Conservation (phyloP, 345 rosid species). For the Hypericum androsaemum region DNA sequence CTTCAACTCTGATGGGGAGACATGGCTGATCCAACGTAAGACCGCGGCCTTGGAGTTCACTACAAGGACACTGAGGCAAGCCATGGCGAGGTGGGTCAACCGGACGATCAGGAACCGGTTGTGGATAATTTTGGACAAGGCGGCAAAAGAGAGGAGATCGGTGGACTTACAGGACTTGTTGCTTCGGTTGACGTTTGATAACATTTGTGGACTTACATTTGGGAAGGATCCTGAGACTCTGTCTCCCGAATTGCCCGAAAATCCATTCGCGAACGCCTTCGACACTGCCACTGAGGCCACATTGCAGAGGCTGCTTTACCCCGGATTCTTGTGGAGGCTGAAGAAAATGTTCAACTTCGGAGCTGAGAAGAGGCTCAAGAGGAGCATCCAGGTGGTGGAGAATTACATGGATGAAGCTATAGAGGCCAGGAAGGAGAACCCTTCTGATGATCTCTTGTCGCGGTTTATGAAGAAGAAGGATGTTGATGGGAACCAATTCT, state of each 20-base stretch:
- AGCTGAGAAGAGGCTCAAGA: conserved; percentile 41
- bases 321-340: conserved; percentile 61
- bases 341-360: conserved; percentile 54
- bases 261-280: conserved; percentile 61
- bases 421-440: conserved; percentile 47
- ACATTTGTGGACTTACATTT: conserved; percentile 80
- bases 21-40: conserved; percentile 86
- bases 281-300: conserved; percentile 87
- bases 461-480: conserved; percentile 75
- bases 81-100: conserved; percentile 95
- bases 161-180: conserved; percentile 81
- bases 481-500: conserved; percentile 46
- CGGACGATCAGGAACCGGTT: conserved; percentile 68
- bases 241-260: conserved; percentile 59
- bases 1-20: conserved; percentile 84
- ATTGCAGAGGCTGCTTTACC: conserved; percentile 62
- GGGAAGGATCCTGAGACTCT: conserved; percentile 82
- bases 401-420: conserved; percentile 66
- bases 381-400: conserved; percentile 49
- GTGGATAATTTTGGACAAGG: conserved; percentile 60
- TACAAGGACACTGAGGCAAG: conserved; percentile 71
- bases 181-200: conserved; percentile 83
- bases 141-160: conserved; percentile 27
- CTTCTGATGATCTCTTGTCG: conserved; percentile 78
- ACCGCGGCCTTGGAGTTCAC: conserved; percentile 92